phyloP scores from a whole-genome alignment of 192 early-diverging fungal genomes.

The Phycomyces blakesleeanus region DNA sequence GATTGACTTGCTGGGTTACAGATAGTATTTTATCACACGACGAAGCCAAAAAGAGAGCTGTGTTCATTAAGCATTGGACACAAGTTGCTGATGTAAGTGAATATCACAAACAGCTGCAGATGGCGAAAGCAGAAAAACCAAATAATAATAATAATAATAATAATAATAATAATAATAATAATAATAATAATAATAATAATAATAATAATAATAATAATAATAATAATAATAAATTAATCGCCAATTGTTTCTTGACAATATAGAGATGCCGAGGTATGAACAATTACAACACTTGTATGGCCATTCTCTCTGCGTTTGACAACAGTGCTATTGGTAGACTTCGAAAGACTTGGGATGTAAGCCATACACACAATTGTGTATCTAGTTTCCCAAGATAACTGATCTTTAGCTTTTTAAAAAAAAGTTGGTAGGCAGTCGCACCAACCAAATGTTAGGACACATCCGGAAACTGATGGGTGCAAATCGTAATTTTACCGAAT shows the following conservation, averaged over 20 bases:
- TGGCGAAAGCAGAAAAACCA: background rate
- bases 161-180: too few species aligned
- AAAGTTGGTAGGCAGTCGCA: conserved; percentile 36
- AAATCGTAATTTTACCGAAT: conserved; percentile 68
- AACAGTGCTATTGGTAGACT: conserved; percentile 85
- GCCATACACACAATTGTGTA: background rate
- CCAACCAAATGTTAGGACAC: conserved; percentile 45
- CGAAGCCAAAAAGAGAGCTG: conserved; percentile 77
- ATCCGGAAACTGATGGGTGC: conserved; percentile 70
- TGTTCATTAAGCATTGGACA: conserved; percentile 80
- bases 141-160: too few species aligned
- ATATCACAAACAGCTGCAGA: background rate
- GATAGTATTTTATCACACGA: conserved; percentile 73
- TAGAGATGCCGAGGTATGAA: conserved; percentile 80
- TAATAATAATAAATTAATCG: too few species aligned
- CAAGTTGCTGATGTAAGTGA: conserved; percentile 63
- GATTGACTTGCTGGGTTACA: conserved; percentile 83
- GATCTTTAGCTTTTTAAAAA: background rate
- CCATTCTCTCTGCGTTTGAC: conserved; percentile 85
- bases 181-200: too few species aligned
- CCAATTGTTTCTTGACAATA: background rate
- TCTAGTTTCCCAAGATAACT: background rate
- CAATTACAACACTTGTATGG: conserved; percentile 92
- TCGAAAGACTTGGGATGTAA: conserved; percentile 83
- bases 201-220: too few species aligned